These are phyloP conservation scores for Eimeria sp. DNA, from an alignment of 169 alveolate genomes.

Conservation along the genomic window DNA sequence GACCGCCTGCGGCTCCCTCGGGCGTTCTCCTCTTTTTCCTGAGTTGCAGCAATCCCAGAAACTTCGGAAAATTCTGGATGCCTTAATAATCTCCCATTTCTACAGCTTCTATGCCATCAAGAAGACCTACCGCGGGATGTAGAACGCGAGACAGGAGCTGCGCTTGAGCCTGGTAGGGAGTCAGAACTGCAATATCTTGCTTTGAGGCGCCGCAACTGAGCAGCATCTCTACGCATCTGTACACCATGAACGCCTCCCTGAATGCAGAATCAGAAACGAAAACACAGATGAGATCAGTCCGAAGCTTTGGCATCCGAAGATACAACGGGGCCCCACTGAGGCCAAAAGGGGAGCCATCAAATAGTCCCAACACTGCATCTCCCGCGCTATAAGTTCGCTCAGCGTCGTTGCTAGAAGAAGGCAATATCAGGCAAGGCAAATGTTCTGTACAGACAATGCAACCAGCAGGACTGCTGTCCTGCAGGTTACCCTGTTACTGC, in stretches of 20 bases:
- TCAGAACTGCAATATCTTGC: conserved; percentile 43
- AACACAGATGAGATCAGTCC: neutral
- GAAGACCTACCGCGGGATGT: conserved; percentile 34
- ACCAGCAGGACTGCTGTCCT: neutral
- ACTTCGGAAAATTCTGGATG: neutral
- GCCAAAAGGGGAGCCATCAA: neutral
- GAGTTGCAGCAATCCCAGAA: neutral
- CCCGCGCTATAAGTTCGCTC: neutral
- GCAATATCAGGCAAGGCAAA: neutral
- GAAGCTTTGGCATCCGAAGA: neutral
- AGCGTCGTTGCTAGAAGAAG: neutral
- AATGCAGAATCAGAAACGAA: neutral
- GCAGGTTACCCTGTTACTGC: neutral
- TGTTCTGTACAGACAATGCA: neutral
- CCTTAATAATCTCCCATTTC: neutral
- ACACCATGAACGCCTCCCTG: conserved; percentile 73
- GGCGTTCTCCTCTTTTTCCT: neutral
- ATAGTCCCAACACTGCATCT: neutral
- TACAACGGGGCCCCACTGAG: neutral
- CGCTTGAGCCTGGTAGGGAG: conserved; percentile 70
- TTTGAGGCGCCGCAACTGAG: conserved; percentile 51
- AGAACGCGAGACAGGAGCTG: conserved; percentile 65
- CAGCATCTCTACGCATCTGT: conserved; percentile 40
- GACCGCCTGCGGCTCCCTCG: conserved; percentile 33
- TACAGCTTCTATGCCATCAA: neutral